Conservation (phyloP, 1,284 basidiomycete genomes). For the Pseudozyma sp. region DNA sequence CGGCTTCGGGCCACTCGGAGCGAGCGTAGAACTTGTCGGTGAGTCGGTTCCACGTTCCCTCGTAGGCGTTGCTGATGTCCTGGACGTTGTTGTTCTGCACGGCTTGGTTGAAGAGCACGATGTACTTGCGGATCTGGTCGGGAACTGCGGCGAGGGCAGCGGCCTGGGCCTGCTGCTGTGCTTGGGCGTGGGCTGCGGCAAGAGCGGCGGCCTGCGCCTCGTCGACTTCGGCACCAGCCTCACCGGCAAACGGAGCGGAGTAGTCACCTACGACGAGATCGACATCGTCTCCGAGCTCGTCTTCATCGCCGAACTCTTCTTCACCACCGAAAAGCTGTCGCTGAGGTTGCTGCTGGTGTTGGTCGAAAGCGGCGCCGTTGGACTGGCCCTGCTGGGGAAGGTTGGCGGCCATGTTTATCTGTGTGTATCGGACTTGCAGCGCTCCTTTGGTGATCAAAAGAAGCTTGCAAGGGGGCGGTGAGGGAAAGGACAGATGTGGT, state of each 20-base stretch:
- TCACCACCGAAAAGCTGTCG: constrained; percentile 54
- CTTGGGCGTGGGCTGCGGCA: constrained; percentile 58
- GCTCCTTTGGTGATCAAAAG: constrained; percentile 36
- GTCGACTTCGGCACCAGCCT: constrained; percentile 41
- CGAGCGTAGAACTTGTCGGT: constrained; percentile 95
- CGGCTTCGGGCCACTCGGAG: constrained; percentile 97
- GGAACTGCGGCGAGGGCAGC: constrained; percentile 65
- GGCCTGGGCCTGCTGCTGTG: constrained; percentile 58
- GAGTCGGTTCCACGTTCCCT: constrained; percentile 94
- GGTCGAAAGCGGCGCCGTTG: constrained; percentile 30
- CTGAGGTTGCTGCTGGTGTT: constrained; percentile 47
- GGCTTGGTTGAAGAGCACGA: constrained; percentile 66
- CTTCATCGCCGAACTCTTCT: constrained; percentile 53
- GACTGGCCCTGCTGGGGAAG: constrained; percentile 41
- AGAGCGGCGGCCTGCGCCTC: constrained; percentile 53
- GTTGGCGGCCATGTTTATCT: constrained; percentile 29
- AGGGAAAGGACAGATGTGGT: constrained; percentile 14
- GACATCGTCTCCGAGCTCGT: constrained; percentile 57
- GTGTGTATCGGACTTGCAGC: constrained; percentile 15
- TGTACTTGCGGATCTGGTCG: constrained; percentile 67
- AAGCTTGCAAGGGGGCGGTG: constrained; percentile 25
- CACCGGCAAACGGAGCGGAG: constrained; percentile 25
- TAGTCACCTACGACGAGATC: constrained; percentile 56
- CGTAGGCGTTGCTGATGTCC: constrained; percentile 90
- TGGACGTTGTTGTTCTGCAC: constrained; percentile 62